A percentile compares a stretch with the other conserved stretches of the same genome.
Evolutionary conservation across 148 eudicot species (phyloP).

Genomic region (Rhododendron kiyosumense): DNA sequence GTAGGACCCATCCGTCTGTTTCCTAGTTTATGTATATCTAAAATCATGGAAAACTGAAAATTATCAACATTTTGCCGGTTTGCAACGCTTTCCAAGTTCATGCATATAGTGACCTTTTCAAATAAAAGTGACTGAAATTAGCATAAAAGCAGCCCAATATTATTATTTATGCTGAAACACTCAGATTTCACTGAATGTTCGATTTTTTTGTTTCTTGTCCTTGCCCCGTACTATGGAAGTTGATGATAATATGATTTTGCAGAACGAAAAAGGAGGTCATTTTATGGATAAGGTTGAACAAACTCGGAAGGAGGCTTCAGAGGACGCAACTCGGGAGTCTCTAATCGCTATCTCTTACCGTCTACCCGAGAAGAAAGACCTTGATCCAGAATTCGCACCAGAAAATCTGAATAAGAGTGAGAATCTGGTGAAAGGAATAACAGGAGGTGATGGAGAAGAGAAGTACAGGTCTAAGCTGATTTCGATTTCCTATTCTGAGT

Average conservation of each 20-base stretch:
- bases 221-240: background rate
- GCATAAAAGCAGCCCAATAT: background rate
- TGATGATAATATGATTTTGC: background rate
- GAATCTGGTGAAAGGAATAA: slow-evolving; percentile 5
- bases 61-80: background rate
- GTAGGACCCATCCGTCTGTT: background rate
- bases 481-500: slow-evolving; percentile 32
- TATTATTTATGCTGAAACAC: background rate
- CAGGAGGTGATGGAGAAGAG: slow-evolving; percentile 20
- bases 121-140: background rate
- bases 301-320: slow-evolving; percentile 18
- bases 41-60: background rate
- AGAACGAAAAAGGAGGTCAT: slow-evolving; percentile 13
- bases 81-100: background rate
- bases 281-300: slow-evolving; percentile 38
- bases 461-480: slow-evolving; percentile 39
- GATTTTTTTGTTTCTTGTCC: background rate
- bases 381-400: background rate
- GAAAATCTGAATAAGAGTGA: background rate
- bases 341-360: slow-evolving; percentile 40
- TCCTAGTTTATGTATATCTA: background rate
- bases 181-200: background rate
- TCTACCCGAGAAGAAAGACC: slow-evolving; percentile 26
- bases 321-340: slow-evolving; percentile 44
- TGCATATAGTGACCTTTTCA: background rate